A percentile compares a stretch with the other conserved stretches of the same genome.
Evolutionary conservation across 2,329 filamentous ascomycete genomes (phyloP).

Genomic region (Camptophora hylomeconis): DNA sequence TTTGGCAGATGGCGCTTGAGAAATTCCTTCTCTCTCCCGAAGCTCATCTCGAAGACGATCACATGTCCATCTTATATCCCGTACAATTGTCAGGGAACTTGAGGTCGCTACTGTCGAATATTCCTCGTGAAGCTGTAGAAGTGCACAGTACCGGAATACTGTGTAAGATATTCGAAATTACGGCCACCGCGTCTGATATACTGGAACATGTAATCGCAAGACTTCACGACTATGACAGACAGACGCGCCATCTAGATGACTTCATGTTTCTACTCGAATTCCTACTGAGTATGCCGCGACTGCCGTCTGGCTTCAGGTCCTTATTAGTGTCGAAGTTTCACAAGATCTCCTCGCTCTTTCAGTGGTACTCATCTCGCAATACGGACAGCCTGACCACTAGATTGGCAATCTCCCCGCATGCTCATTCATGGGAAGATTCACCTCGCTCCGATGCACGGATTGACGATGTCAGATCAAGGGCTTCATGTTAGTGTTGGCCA

Average conservation of each 20-base stretch:
- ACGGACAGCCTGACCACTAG: too few species aligned
- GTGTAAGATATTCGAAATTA: constrained; percentile 48
- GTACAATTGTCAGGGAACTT: constrained; percentile 31
- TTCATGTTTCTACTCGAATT: background rate
- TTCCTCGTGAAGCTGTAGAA: constrained; percentile 35
- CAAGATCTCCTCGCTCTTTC: too few species aligned
- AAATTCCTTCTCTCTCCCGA: constrained; percentile 33
- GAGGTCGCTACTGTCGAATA: constrained; percentile 28
- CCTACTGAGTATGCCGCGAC: constrained; percentile 1
- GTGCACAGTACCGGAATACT: constrained; percentile 45
- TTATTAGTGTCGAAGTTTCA: too few species aligned
- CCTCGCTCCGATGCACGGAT: too few species aligned
- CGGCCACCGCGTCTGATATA: constrained; percentile 46
- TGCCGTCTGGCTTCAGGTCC: too few species aligned
- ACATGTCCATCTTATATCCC: constrained; percentile 33
- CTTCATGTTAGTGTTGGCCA: too few species aligned
- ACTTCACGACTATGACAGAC: background rate
- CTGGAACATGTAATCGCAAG: constrained; percentile 33
- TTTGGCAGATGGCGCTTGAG: constrained; percentile 38
- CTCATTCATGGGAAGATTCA: too few species aligned
- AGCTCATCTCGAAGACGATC: constrained; percentile 13
- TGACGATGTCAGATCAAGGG: too few species aligned
- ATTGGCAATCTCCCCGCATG: too few species aligned
- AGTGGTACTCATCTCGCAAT: too few species aligned
- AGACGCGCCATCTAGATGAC: constrained; percentile 1